Base-by-base conservation (phyloP, 805 yeast genomes). In the Saturnispora ahearnii region DNA sequence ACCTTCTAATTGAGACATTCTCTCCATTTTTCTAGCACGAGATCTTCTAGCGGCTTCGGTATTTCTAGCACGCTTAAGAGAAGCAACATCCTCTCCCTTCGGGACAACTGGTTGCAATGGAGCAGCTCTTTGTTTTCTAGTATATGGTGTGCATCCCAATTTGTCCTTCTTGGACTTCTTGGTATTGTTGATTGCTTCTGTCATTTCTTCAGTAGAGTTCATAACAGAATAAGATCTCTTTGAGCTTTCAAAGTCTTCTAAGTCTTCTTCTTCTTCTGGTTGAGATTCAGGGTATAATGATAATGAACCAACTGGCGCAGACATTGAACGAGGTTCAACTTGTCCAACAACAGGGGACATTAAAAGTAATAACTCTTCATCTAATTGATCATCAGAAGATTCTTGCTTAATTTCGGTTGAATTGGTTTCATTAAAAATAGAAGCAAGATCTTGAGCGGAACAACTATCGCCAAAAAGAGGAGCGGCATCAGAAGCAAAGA, bases 11-110 rank as follows among this genome's bases (percentile, higher is more conserved):
- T 87, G 91, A 53, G 68, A 60, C 87, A 90, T 85, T 66, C 95
- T 79, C 65, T 86, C 86, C 82, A 85, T 81, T 68, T 90, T 88
- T 66, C 96, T 81, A 24, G 96, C 96, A 62, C 97, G 76, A 28
- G 96, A 88, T 63, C 96, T 79, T 67, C 97, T 81, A 7, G 97
- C 97, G 57, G 98, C 97, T 64, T 89, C 96, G n/a, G 91, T 91
- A 76, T 93, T 91, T 68, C 91, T 82, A 8, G 98, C 98, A 65
- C 98, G 82, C 72, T 91, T 91, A 60, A 85, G 66, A 43, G 87
- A 78, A 51, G 76, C 77, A n/a, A 83, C 78, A 65, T 89, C 96
- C 45, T 64, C 68, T 26, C 72, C 64, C 42, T 75, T 77, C 31
- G 78, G 73, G 44, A 77, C 76, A 50, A 89, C 74, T 9, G 95